A percentile compares a stretch with the other conserved stretches of the same genome.
Evolutionary conservation across 305 asterid genomes (phyloP).

Genomic region (Solanum hybrid): DNA sequence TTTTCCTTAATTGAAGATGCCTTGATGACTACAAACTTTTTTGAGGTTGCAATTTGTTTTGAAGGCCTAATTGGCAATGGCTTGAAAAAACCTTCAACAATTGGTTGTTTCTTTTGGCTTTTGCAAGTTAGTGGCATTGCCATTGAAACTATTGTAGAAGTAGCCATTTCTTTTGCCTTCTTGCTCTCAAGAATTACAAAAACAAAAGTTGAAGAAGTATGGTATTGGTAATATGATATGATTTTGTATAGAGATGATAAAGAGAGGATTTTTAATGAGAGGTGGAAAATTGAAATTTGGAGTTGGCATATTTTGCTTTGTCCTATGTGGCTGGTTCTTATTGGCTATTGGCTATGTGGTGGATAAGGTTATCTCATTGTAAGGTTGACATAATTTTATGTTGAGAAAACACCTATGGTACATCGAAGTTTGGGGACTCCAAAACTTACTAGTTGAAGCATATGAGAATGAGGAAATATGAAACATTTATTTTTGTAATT

Average conservation of each 20-base stretch:
- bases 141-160: slow-evolving; percentile 57
- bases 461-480: not conserved
- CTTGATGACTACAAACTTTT: slow-evolving; percentile 31
- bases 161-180: slow-evolving; percentile 40
- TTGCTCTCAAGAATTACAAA: not conserved
- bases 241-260: slow-evolving; percentile 17
- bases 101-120: slow-evolving; percentile 33
- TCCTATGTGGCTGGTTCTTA: slow-evolving; percentile 44
- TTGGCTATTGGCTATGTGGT: slow-evolving; percentile 28
- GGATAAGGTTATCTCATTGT: slow-evolving; percentile 54
- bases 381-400: not conserved
- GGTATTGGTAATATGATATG: slow-evolving; percentile 2
- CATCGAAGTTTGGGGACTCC: not conserved
- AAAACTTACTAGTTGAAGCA: not conserved
- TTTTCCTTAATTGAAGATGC: slow-evolving; percentile 60
- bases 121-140: slow-evolving; percentile 42
- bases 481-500: not conserved
- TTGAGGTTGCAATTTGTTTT: slow-evolving; percentile 16
- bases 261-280: slow-evolving; percentile 18
- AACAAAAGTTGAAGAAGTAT: not conserved
- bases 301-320: slow-evolving; percentile 1
- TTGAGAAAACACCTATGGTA: not conserved
- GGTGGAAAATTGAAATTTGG: slow-evolving; percentile 39
- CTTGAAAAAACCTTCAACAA: slow-evolving; percentile 33
- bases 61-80: slow-evolving; percentile 40